A percentile compares a stretch with the other conserved stretches of the same genome.
Conservation (phyloP, 192 early-diverging fungal species). For the Piromyces finnis region DNA sequence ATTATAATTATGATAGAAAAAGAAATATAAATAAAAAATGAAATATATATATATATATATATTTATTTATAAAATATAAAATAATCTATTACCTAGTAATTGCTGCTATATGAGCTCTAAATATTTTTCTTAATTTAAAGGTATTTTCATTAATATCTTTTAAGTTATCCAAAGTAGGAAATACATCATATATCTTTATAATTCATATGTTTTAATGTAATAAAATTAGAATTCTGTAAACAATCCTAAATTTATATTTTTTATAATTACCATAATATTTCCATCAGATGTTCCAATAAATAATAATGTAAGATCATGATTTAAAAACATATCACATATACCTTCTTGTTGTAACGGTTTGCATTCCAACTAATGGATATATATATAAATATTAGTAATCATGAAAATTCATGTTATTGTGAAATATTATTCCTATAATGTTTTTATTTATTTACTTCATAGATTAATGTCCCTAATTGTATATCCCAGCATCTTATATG, state of each 20-base stretch:
- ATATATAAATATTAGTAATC: too few species aligned
- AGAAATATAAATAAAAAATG: too few species aligned
- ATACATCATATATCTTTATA: background rate
- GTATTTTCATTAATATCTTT: background rate
- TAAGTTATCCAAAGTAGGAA: background rate
- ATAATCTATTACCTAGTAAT: background rate
- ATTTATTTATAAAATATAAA: background rate
- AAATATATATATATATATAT: too few species aligned
- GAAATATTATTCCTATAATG: too few species aligned
- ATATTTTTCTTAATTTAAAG: background rate
- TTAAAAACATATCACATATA: background rate
- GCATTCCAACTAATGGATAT: background rate
- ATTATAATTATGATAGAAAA: too few species aligned
- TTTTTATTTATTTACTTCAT: too few species aligned
- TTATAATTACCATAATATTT: background rate
- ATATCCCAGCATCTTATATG: constrained; percentile 33
- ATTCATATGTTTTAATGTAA: too few species aligned
- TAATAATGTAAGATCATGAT: background rate
- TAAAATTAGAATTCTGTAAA: too few species aligned
- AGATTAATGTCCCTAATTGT: constrained; percentile 20
- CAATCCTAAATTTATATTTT: too few species aligned
- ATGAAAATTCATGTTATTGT: too few species aligned
- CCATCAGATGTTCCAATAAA: background rate
- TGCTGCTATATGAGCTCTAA: background rate
- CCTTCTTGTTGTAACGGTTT: background rate